These are phyloP conservation scores for Eucalyptus pauciflora DNA, from an alignment of 345 rosid species.

Conservation along the genomic window DNA sequence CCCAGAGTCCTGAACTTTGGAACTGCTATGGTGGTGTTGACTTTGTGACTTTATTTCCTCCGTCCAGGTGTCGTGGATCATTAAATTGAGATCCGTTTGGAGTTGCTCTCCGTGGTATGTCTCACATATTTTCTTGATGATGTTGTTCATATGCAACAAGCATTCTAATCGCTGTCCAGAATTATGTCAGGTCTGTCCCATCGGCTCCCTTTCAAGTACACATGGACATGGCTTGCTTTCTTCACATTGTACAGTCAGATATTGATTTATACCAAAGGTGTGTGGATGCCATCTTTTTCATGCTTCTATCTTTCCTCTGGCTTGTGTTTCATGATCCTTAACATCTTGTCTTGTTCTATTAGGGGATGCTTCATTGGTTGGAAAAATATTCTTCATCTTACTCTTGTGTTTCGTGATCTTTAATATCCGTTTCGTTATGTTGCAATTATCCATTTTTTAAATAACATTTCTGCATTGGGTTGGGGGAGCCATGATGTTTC, in stretches of 20 bases:
- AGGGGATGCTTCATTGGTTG: background rate
- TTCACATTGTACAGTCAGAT: background rate
- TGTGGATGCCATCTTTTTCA: background rate
- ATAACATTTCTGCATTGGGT: background rate
- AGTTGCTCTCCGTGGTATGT: conserved; percentile 9
- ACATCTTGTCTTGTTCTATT: background rate
- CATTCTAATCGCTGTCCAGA: background rate
- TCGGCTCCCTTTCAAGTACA: background rate
- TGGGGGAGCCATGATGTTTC: background rate
- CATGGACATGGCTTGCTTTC: background rate
- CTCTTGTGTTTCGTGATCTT: background rate
- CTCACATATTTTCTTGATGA: background rate
- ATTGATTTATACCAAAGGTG: background rate
- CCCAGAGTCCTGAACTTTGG: background rate
- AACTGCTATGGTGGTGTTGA: background rate
- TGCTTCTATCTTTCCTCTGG: background rate
- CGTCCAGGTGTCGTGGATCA: conserved; percentile 86
- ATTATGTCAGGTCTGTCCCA: background rate
- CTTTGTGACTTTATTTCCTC: background rate
- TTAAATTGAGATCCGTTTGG: conserved; percentile 39
- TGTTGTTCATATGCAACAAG: background rate
- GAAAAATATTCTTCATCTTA: background rate
- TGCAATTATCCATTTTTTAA: background rate
- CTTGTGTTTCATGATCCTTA: background rate
- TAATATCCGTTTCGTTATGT: background rate